Evolutionary conservation across 768 basidiomycete genomes (phyloP).

Genomic region (Podaxis mareebaensis): DNA sequence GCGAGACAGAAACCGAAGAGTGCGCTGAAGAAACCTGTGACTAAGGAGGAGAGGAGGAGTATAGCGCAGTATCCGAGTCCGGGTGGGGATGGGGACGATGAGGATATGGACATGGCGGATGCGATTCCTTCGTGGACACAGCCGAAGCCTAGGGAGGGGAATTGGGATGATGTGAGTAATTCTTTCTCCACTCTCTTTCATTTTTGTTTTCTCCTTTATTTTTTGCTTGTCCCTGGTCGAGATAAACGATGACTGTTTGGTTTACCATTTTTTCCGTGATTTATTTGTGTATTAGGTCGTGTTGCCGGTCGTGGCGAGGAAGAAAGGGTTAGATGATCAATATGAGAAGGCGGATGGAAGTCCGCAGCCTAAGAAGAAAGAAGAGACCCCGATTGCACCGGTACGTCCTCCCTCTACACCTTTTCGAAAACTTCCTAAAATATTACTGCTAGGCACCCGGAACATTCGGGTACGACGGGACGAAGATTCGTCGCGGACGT

Average conservation of each 20-base stretch:
- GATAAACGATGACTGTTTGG: neutral
- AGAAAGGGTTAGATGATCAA: conserved; percentile 73
- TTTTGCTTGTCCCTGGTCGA: conserved; percentile 8
- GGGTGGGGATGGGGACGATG: conserved; percentile 43
- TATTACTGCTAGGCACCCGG: conserved; percentile 68
- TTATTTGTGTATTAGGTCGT: conserved; percentile 55
- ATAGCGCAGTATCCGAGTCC: conserved; percentile 71
- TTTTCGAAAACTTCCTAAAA: conserved; percentile 1
- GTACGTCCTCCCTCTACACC: conserved; percentile 39
- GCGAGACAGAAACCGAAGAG: conserved; percentile 39
- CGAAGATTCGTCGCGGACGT: conserved; percentile 62
- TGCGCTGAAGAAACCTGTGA: conserved; percentile 36
- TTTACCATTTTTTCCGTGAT: neutral
- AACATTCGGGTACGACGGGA: conserved; percentile 76
- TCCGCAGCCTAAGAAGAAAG: conserved; percentile 49
- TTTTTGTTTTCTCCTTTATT: conserved; percentile 9
- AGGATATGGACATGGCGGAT: conserved; percentile 59
- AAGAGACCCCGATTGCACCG: conserved; percentile 46
- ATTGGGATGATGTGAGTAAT: conserved; percentile 79
- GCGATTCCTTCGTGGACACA: conserved; percentile 86
- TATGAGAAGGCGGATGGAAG: conserved; percentile 74
- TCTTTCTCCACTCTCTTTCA: conserved; percentile 15
- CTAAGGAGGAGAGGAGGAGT: conserved; percentile 53
- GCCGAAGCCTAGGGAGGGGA: conserved; percentile 63
- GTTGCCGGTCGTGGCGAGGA: conserved; percentile 80